phyloP scores from a whole-genome alignment of 495 filamentous ascomycete genomes.

The Alectoria sarmentosa region DNA sequence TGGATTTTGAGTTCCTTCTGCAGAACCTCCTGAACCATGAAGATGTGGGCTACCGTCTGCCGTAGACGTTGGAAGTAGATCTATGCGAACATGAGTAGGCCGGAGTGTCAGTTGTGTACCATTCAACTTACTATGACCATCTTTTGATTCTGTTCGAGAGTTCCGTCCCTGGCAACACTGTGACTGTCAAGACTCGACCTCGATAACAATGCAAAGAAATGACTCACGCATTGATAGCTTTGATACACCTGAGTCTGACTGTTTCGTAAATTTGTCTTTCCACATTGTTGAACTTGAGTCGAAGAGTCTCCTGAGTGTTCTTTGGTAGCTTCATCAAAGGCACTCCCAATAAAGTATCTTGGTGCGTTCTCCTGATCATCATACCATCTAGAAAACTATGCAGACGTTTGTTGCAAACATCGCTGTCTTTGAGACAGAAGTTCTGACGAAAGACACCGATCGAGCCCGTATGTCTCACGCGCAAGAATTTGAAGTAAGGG shows the following conservation, averaged over 20 bases:
- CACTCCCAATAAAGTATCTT: constrained; percentile 43
- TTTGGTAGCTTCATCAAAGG: constrained; percentile 51
- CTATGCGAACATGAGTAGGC: not conserved
- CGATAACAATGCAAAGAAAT: constrained; percentile 23
- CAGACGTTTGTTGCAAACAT: constrained; percentile 35
- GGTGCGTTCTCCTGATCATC: constrained; percentile 48
- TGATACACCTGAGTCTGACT: not conserved
- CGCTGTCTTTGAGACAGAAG: constrained; percentile 35
- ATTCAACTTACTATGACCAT: constrained; percentile 25
- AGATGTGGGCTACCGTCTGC: constrained; percentile 45
- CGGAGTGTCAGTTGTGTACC: too few species aligned
- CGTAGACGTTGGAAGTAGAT: constrained; percentile 39
- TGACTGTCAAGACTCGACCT: constrained; percentile 8
- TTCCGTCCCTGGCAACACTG: constrained; percentile 19
- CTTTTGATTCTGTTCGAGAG: not conserved
- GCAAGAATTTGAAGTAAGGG: constrained; percentile 54
- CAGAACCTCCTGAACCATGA: constrained; percentile 42
- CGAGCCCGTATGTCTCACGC: constrained; percentile 37
- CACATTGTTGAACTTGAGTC: constrained; percentile 39
- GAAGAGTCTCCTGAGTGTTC: constrained; percentile 30
- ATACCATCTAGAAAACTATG: constrained; percentile 36
- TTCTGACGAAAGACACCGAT: constrained; percentile 42
- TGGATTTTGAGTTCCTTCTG: constrained; percentile 31
- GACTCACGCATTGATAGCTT: too few species aligned
- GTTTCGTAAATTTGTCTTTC: constrained; percentile 42